Base-by-base conservation (phyloP, 352 stramenopile genomes). In the Pythium pectinolyticum region DNA sequence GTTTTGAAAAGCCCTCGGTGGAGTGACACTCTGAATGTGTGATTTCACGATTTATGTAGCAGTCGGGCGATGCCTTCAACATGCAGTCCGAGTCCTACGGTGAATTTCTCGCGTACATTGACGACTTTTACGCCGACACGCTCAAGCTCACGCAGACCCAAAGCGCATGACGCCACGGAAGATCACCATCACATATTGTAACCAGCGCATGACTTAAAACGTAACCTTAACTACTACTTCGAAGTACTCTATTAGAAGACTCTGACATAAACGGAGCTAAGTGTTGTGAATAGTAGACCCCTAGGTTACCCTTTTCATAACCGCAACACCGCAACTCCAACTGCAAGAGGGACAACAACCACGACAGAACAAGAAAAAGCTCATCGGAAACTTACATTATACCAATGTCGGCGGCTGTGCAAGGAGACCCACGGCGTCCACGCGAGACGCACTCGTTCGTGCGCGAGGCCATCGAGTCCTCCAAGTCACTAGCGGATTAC, bases 381-480 rank as follows among this genome's bases (percentile, higher is more conserved):
- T n/a, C n/a, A n/a, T n/a, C n/a, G n/a, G n/a, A n/a, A n/a, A n/a
- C n/a, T n/a, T n/a, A n/a, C n/a, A n/a, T n/a, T n/a, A n/a, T n/a
- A n/a, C n/a, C n/a, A n/a, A 73, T 72, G 63, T 57, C 59, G 19
- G 47, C 32, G 41, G 49, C 50, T 28, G 66, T 65, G 34, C 60
- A 56, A 27, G 77, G 82, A 58, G 81, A 92, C 53, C 81, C 80
- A 40, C 77, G 76, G 11, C 80, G 79, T 47, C 81, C 80, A n/a
- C 74, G 70, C 22, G 78, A 86, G 56, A 70, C 90, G 63, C 77
- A 89, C 59, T 75, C 83, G 66, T 90, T 90, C 62, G 72, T 92
- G 61, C 83, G 79, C 48, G 76, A 87, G 61, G 55, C 66, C 46
- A 59, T 80, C 51, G 67, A 82, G 2, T 67, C 73, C 22, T 63